Percentiles rank a stretch among this genome's conserved stretches.
phyloP scores from a whole-genome alignment of 1,139 yeast genomes.

The Petasospora rhodanensis region DNA sequence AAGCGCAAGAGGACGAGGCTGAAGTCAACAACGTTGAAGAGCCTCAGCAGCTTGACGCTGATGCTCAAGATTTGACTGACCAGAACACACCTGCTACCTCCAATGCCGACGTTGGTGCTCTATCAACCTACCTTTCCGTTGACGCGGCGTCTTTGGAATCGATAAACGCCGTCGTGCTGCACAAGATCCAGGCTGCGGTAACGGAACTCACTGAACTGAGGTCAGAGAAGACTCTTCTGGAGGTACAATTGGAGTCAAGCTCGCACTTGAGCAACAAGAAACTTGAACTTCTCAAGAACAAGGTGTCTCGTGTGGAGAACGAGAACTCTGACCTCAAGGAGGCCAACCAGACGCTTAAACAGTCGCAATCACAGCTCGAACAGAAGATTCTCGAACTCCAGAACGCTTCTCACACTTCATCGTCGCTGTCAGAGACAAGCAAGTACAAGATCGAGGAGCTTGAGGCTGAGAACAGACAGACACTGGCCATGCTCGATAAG shows the following conservation, averaged over 20 bases:
- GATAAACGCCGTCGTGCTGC: slow-evolving; percentile 27
- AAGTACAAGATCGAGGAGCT: slow-evolving; percentile 24
- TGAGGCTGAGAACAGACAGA: slow-evolving; percentile 34
- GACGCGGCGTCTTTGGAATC: slow-evolving; percentile 24
- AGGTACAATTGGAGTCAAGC: slow-evolving; percentile 51
- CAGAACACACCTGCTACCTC: too few species aligned
- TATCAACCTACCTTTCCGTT: slow-evolving; percentile 13
- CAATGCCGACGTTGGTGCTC: too few species aligned
- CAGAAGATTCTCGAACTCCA: slow-evolving; percentile 29
- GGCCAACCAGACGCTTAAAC: slow-evolving; percentile 29
- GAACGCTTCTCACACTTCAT: slow-evolving; percentile 21
- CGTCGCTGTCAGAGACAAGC: slow-evolving; percentile 6
- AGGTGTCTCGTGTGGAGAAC: slow-evolving; percentile 25
- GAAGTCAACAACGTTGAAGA: too few species aligned
- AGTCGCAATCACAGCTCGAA: slow-evolving; percentile 27
- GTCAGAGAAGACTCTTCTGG: slow-evolving; percentile 47
- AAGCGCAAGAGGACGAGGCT: too few species aligned
- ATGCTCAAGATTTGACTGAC: too few species aligned
- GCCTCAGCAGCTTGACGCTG: too few species aligned
- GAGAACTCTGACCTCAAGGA: slow-evolving; percentile 31
- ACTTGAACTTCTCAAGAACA: slow-evolving; percentile 31
- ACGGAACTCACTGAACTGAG: slow-evolving; percentile 44
- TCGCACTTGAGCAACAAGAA: slow-evolving; percentile 36
- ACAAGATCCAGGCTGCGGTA: slow-evolving; percentile 40
- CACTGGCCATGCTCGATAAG: slow-evolving; percentile 38